Percentiles rank a stretch among this genome's conserved stretches.
Conservation (phyloP, 176 grass and related monocot genomes). For the Paspalum vaginatum region DNA sequence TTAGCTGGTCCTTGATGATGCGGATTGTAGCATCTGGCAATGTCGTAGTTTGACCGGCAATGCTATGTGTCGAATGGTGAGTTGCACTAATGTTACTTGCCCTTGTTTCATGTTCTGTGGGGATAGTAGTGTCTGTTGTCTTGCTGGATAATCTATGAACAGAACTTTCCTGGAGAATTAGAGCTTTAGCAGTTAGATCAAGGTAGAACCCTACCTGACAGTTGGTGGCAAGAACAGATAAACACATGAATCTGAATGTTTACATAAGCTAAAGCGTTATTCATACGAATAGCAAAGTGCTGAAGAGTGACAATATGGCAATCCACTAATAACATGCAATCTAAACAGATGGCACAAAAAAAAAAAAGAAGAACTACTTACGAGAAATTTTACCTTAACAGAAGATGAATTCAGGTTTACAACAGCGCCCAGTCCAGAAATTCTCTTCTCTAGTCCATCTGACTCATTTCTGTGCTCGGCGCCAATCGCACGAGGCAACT, state of each 20-base stretch:
- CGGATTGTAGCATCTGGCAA: constrained; percentile 54
- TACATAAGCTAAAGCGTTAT: constrained; percentile 9
- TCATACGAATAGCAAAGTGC: not conserved
- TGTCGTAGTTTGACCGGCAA: constrained; percentile 31
- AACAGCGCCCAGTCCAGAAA: not conserved
- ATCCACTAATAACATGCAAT: not conserved
- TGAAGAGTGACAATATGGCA: not conserved
- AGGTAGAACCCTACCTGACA: not conserved
- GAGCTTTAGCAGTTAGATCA: constrained; percentile 28
- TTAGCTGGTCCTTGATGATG: constrained; percentile 73
- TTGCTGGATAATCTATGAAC: constrained; percentile 28
- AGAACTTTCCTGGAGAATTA: constrained; percentile 51
- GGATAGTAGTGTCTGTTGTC: constrained; percentile 27
- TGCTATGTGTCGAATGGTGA: constrained; percentile 31
- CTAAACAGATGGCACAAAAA: not conserved
- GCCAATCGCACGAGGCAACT: not conserved
- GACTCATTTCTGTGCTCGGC: constrained; percentile 33
- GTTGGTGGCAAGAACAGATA: not conserved
- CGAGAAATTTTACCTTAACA: constrained; percentile 28
- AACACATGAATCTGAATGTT: not conserved
- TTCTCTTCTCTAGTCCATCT: not conserved
- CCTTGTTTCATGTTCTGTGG: constrained; percentile 22
- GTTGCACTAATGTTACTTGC: constrained; percentile 8
- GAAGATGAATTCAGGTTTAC: constrained; percentile 19
- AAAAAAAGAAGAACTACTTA: not conserved